Conservation (phyloP, 2,329 filamentous ascomycete species). For the Fusarium papillatum region DNA sequence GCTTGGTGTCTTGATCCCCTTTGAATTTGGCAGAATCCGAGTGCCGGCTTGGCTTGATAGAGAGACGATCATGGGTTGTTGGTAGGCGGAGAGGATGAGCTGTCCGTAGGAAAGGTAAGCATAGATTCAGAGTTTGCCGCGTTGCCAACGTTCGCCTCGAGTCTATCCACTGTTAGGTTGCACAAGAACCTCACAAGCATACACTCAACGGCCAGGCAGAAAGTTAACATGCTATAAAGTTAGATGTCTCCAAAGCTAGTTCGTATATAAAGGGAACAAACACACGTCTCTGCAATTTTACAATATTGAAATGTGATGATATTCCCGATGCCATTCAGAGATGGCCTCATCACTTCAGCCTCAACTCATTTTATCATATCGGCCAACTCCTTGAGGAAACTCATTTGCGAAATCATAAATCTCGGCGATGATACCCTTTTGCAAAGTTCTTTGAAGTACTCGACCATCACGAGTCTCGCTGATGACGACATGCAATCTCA, state of each 20-base stretch:
- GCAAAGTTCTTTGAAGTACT: not conserved
- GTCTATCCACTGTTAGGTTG: not conserved
- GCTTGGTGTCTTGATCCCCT: not conserved
- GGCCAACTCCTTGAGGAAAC: not conserved
- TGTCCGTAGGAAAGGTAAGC: not conserved
- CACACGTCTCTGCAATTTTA: not conserved
- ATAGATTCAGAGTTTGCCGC: not conserved
- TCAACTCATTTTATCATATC: not conserved
- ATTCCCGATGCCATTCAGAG: not conserved
- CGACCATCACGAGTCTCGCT: not conserved
- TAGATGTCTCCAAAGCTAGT: not conserved
- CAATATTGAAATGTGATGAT: not conserved
- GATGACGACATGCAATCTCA: not conserved
- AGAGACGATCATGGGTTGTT: not conserved
- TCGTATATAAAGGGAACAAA: not conserved
- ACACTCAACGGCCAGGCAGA: not conserved
- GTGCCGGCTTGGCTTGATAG: not conserved
- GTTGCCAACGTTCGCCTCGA: not conserved
- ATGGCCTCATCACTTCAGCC: not conserved
- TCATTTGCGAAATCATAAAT: not conserved
- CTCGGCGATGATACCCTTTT: not conserved
- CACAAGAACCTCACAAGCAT: not conserved
- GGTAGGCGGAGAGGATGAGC: not conserved
- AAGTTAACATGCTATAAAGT: not conserved
- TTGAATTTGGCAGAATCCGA: not conserved